Percentiles rank a stretch among this genome's conserved stretches.
Conservation (phyloP, 2,329 filamentous ascomycete genomes). For the Colletotrichum salicis region DNA sequence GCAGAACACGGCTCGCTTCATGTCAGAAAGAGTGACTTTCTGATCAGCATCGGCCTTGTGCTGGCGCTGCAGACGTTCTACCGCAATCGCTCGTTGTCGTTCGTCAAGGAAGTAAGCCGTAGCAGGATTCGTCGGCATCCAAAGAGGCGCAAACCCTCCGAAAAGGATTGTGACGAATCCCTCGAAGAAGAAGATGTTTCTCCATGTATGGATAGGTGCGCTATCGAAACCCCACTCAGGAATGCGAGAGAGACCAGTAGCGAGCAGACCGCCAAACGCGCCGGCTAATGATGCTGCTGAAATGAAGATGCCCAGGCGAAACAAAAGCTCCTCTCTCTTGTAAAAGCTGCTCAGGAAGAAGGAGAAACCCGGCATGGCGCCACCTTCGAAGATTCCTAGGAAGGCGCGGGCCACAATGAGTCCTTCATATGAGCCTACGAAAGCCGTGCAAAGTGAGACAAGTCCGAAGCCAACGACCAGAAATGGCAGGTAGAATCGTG, state of each 20-base stretch:
- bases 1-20: slow-evolving; percentile 63
- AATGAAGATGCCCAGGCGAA: slow-evolving; percentile 66
- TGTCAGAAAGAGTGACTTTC: slow-evolving; percentile 57
- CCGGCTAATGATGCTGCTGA: slow-evolving; percentile 65
- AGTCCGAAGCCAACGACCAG: slow-evolving; percentile 66
- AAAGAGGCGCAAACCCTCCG: slow-evolving; percentile 58
- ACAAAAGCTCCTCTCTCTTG: slow-evolving; percentile 64
- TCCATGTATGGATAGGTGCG: slow-evolving; percentile 60
- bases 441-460: slow-evolving; percentile 64
- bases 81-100: slow-evolving; percentile 64
- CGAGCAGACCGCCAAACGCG: slow-evolving; percentile 67
- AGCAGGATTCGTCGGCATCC: slow-evolving; percentile 62
- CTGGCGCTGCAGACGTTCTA: slow-evolving; percentile 61
- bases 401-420: slow-evolving; percentile 60
- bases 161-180: slow-evolving; percentile 63
- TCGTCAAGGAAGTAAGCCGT: slow-evolving; percentile 61
- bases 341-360: slow-evolving; percentile 68
- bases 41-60: slow-evolving; percentile 57
- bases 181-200: slow-evolving; percentile 73
- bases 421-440: slow-evolving; percentile 58
- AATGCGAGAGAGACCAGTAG: slow-evolving; percentile 61
- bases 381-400: slow-evolving; percentile 66
- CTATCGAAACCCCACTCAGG: slow-evolving; percentile 60
- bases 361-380: slow-evolving; percentile 67
- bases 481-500: slow-evolving; percentile 63